Conservation (phyloP, 1,284 basidiomycete genomes). For the Omphalotus olearius region DNA sequence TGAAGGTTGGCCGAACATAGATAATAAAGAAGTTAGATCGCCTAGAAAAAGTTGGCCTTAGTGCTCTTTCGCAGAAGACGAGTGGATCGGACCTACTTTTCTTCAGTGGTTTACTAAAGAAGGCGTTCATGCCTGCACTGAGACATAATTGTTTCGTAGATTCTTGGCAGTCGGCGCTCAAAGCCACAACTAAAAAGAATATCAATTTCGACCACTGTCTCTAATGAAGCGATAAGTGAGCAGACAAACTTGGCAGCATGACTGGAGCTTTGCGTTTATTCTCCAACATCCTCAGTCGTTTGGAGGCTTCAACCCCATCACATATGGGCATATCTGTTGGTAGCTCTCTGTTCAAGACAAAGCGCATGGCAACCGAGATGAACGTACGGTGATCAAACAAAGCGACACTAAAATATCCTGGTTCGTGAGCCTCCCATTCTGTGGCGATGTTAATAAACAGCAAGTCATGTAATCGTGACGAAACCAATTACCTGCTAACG, state of each 20-base stretch:
- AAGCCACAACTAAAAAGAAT: slow-evolving; percentile 50
- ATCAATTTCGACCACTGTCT: slow-evolving; percentile 4
- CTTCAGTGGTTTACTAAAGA: slow-evolving; percentile 65
- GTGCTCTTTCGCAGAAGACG: neutral
- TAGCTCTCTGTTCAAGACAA: neutral
- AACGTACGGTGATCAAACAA: slow-evolving; percentile 68
- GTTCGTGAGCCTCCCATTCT: slow-evolving; percentile 66
- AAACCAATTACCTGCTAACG: slow-evolving; percentile 41
- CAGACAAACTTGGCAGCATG: slow-evolving; percentile 50
- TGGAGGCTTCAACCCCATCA: slow-evolving; percentile 69
- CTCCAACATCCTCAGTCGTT: slow-evolving; percentile 57
- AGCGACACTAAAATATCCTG: slow-evolving; percentile 63
- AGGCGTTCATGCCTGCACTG: slow-evolving; percentile 70
- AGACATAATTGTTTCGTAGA: slow-evolving; percentile 69
- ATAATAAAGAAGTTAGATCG: slow-evolving; percentile 41
- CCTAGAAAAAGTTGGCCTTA: slow-evolving; percentile 23
- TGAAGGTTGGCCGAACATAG: slow-evolving; percentile 39
- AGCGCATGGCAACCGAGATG: neutral
- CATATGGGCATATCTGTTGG: slow-evolving; percentile 67
- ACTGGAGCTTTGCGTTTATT: slow-evolving; percentile 44
- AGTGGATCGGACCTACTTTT: slow-evolving; percentile 39
- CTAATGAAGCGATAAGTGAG: neutral
- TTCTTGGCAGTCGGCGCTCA: slow-evolving; percentile 71
- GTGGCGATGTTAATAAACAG: neutral
- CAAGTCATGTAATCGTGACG: neutral